Conservation (phyloP, 345 rosid species). For the Raphanus sativus region DNA sequence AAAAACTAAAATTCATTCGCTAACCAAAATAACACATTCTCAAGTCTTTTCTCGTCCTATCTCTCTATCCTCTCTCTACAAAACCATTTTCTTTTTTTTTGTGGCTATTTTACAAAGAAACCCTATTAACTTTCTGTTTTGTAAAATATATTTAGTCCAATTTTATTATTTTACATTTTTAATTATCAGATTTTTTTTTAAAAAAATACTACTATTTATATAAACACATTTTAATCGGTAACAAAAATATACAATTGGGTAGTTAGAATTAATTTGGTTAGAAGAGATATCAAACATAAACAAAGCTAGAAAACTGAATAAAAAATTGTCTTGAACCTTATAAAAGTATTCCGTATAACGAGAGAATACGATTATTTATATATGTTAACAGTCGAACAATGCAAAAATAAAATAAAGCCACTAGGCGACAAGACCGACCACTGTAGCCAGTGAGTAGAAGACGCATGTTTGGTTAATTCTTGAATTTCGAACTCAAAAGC, state of each 20-base stretch:
- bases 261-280: neutral
- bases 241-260: neutral
- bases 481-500: constrained; percentile 21
- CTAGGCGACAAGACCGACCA: constrained; percentile 57
- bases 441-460: constrained; percentile 50
- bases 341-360: neutral
- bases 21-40: no score
- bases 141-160: neutral
- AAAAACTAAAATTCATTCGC: no score
- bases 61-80: no score
- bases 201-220: no score
- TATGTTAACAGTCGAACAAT: neutral
- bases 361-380: no score
- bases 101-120: no score
- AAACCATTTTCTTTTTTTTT: no score
- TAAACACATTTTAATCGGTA: neutral
- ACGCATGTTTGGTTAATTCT: constrained; percentile 55
- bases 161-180: no score
- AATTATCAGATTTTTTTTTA: neutral
- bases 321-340: neutral
- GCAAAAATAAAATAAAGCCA: constrained; percentile 16
- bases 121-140: no score
- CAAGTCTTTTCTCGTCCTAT: no score
- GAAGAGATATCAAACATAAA: neutral
- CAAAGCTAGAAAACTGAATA: neutral